A percentile compares a stretch with the other conserved stretches of the same genome.
Conservation (phyloP, 345 rosid genomes). For the Hibiscus trionum region DNA sequence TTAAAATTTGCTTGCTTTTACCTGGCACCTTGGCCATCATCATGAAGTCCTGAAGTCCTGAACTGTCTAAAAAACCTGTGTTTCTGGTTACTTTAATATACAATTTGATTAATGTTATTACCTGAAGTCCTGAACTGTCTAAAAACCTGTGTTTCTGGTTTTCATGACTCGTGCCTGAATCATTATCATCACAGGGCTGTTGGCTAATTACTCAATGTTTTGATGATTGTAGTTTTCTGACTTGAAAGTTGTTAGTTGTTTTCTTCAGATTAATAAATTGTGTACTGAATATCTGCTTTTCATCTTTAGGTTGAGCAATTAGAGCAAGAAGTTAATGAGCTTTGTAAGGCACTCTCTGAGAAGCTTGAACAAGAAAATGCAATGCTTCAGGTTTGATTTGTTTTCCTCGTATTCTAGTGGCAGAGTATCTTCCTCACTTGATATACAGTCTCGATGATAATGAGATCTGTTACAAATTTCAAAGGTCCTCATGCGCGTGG, state of each 20-base stretch:
- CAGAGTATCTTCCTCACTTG: slow-evolving; percentile 12
- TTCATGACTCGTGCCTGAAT: neutral
- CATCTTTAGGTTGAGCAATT: slow-evolving; percentile 72
- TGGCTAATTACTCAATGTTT: neutral
- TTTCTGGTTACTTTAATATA: neutral
- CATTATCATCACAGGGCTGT: neutral
- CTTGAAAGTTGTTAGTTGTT: no score
- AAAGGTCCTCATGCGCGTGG: slow-evolving; percentile 96
- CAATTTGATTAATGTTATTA: neutral
- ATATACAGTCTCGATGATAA: neutral
- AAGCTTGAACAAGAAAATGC: slow-evolving; percentile 98
- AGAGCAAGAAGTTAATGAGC: slow-evolving; percentile 73
- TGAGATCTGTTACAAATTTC: slow-evolving; percentile 14
- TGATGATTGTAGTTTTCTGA: no score
- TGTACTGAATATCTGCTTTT: slow-evolving; percentile 15
- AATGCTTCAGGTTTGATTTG: slow-evolving; percentile 75
- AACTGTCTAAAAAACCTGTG: no score
- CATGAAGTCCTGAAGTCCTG: neutral
- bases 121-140: neutral
- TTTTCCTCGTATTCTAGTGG: slow-evolving; percentile 8
- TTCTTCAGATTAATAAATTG: neutral
- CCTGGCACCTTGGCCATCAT: neutral
- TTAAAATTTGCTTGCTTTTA: neutral
- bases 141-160: neutral
- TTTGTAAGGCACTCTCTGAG: slow-evolving; percentile 68